A percentile compares a stretch with the other conserved stretches of the same genome.
Conservation (phyloP, 768 basidiomycete species). For the Tulasnella sp. region DNA sequence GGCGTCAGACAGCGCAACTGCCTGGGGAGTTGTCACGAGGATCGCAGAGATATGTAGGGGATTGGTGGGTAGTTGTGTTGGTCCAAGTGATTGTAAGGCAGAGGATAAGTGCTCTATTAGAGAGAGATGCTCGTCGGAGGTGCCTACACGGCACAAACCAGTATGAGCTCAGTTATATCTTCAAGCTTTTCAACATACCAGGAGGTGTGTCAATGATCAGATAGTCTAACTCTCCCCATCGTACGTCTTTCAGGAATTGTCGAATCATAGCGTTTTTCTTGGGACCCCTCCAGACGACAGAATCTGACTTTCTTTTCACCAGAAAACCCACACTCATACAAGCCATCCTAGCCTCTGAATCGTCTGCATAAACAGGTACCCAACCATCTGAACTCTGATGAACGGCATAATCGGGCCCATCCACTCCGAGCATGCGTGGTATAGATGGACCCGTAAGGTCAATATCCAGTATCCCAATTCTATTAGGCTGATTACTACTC, state of each 20-base stretch:
- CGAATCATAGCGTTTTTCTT: conserved; percentile 98
- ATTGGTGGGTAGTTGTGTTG: too few species aligned
- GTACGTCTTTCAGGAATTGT: conserved; percentile 87
- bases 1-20: conserved; percentile 86
- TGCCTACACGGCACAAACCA: conserved; percentile 43
- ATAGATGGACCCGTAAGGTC: conserved; percentile 92
- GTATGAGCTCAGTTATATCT: conserved; percentile 18
- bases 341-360: conserved; percentile 52
- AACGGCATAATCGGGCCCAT: conserved; percentile 52
- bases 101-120: conserved; percentile 84
- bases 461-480: conserved; percentile 83
- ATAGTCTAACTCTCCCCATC: conserved; percentile 90
- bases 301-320: conserved; percentile 77
- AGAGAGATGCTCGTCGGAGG: conserved; percentile 96
- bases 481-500: conserved; percentile 39
- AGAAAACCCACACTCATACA: conserved; percentile 98
- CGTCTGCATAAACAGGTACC: conserved; percentile 97
- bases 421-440: conserved; percentile 87
- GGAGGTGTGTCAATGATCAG: conserved; percentile 93
- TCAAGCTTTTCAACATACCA: conserved; percentile 39
- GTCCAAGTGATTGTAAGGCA: too few species aligned
- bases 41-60: conserved; percentile 74
- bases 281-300: conserved; percentile 95
- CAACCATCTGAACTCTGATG: conserved; percentile 93
- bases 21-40: conserved; percentile 95